Evolutionary conservation across 129 eudicot species (phyloP).

Genomic region (Lactuca sativa): DNA sequence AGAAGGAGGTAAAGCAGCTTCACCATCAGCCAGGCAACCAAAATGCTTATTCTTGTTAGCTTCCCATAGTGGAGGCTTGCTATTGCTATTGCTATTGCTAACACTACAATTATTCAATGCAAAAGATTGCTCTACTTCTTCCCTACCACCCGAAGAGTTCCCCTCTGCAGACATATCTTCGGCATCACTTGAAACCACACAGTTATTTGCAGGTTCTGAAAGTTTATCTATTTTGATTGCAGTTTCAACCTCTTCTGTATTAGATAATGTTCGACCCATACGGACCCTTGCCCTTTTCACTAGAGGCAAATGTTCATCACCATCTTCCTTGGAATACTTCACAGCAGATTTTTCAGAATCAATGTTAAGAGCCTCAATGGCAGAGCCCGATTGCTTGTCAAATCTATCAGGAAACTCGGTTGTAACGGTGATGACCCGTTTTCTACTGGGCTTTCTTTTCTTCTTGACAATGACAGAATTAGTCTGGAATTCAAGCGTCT

Average conservation of each 20-base stretch:
- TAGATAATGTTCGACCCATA: slow-evolving; percentile 64
- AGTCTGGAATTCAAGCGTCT: slow-evolving; percentile 56
- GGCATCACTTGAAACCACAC: slow-evolving; percentile 30
- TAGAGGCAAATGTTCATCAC: slow-evolving; percentile 90
- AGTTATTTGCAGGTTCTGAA: slow-evolving; percentile 26
- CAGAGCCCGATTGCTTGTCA: slow-evolving; percentile 32
- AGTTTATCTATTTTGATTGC: slow-evolving; percentile 24
- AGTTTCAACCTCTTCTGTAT: slow-evolving; percentile 33
- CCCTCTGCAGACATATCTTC: slow-evolving; percentile 32
- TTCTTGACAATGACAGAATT: slow-evolving; percentile 58
- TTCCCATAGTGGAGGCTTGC: slow-evolving; percentile 54
- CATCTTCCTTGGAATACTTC: slow-evolving; percentile 53
- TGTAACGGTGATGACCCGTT: slow-evolving; percentile 42
- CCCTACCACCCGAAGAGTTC: slow-evolving; percentile 24
- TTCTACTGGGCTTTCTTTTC: slow-evolving; percentile 73
- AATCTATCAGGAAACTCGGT: slow-evolving; percentile 30
- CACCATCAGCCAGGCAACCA: slow-evolving; percentile 65
- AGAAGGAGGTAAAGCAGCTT: slow-evolving; percentile 95
- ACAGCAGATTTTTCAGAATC: slow-evolving; percentile 28
- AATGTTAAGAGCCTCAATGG: slow-evolving; percentile 25
- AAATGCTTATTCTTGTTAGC: slow-evolving; percentile 38
- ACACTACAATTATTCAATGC: slow-evolving; percentile 27
- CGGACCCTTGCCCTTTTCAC: slow-evolving; percentile 93
- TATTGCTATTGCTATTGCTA: neutral
- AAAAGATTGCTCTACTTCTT: slow-evolving; percentile 24